Conservation (phyloP, 805 yeast genomes). For the Candida arabinofermentans region DNA sequence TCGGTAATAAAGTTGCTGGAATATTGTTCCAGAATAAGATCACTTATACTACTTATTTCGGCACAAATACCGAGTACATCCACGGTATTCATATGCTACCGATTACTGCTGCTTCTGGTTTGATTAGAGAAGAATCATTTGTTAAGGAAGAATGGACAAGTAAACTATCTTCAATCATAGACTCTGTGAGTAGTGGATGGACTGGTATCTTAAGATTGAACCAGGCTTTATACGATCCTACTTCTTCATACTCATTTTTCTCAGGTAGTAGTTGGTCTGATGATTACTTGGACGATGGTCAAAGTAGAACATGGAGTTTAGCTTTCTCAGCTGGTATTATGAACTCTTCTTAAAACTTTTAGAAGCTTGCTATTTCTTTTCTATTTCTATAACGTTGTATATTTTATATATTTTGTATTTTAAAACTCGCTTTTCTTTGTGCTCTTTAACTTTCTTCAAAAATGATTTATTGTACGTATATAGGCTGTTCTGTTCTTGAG, state of each 20-base stretch:
- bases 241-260: constrained; percentile 58
- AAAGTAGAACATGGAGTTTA: constrained; percentile 82
- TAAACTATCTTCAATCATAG: constrained; percentile 41
- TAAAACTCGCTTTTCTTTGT: not conserved
- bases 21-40: constrained; percentile 69
- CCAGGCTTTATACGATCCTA: constrained; percentile 70
- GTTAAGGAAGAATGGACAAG: constrained; percentile 63
- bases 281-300: constrained; percentile 73
- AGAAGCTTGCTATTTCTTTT: constrained; percentile 1
- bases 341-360: constrained; percentile 28
- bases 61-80: constrained; percentile 65
- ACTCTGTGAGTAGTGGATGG: constrained; percentile 62
- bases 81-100: constrained; percentile 82
- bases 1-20: constrained; percentile 66
- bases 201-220: constrained; percentile 69
- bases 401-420: not conserved
- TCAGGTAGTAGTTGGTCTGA: constrained; percentile 47
- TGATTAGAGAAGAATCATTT: constrained; percentile 49
- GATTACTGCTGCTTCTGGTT: constrained; percentile 62
- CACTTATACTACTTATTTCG: constrained; percentile 73
- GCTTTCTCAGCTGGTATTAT: constrained; percentile 58
- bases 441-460: too few species aligned
- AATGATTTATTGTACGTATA: too few species aligned
- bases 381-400: not conserved
- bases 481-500: constrained; percentile 1